phyloP scores from a whole-genome alignment of 176 grass and related monocot genomes.

The Pharus latifolius region DNA sequence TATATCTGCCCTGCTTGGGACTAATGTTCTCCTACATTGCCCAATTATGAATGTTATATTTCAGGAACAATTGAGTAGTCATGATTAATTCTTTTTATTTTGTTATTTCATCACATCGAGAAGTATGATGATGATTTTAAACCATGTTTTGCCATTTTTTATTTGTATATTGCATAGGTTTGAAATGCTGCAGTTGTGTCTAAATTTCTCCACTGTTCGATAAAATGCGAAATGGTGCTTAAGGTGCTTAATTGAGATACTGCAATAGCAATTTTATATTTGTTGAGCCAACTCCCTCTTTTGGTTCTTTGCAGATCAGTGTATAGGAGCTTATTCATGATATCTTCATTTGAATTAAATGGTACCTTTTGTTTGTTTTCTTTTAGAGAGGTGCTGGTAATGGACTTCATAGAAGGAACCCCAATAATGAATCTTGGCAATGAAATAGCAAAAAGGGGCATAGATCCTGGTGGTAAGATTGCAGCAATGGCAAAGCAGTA shows the following conservation, averaged over 20 bases:
- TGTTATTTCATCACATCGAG: background rate
- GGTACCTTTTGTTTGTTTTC: background rate
- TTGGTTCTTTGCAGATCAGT: conserved; percentile 3
- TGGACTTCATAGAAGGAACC: conserved; percentile 91
- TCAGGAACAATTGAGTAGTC: background rate
- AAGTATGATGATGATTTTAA: background rate
- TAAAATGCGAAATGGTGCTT: conserved; percentile 11
- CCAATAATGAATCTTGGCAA: conserved; percentile 92
- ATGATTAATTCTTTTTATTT: background rate
- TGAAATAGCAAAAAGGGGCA: conserved; percentile 85
- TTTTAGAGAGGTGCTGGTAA: conserved; percentile 76
- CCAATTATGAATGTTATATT: background rate
- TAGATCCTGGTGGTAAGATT: conserved; percentile 83
- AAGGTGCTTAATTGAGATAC: background rate
- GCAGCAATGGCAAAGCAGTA: conserved; percentile 92
- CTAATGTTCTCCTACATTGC: background rate
- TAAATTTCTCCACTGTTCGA: conserved; percentile 2
- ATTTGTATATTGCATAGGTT: background rate
- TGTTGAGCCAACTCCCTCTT: background rate
- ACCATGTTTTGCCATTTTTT: background rate
- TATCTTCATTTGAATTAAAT: conserved; percentile 8
- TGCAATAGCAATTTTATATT: background rate
- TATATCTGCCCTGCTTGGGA: background rate
- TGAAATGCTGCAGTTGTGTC: background rate
- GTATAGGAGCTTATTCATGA: background rate